These are phyloP conservation scores for Trypanosomatidae sp. DNA, from an alignment of 208 protist species.

Conservation along the genomic window DNA sequence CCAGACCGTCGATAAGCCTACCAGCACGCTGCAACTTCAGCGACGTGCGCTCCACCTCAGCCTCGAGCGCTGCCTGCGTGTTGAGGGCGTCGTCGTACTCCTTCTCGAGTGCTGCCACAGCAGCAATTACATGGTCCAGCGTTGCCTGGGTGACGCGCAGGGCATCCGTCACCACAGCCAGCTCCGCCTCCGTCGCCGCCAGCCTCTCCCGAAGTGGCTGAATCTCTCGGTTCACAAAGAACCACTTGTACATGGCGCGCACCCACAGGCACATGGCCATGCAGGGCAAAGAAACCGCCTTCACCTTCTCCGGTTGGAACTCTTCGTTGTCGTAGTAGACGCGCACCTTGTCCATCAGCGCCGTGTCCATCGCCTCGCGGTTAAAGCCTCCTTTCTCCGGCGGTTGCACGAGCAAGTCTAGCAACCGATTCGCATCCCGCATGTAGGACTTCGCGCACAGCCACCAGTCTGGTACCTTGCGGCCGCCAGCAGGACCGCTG, in stretches of 20 bases:
- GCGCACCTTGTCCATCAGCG: conserved; percentile 94
- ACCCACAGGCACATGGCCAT: conserved; percentile 98
- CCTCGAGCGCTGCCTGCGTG: conserved; percentile 93
- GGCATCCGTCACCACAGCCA: conserved; percentile 86
- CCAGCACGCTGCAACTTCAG: conserved; percentile 95
- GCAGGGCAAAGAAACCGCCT: conserved; percentile 95
- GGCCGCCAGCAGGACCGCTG: conserved; percentile 87
- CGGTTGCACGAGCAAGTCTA: conserved; percentile 91
- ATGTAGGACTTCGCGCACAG: conserved; percentile 94
- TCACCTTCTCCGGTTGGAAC: conserved; percentile 92
- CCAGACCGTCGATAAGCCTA: conserved; percentile 96
- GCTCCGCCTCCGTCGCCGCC: conserved; percentile 84
- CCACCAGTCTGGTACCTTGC: conserved; percentile 97
- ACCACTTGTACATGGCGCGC: conserved; percentile 97
- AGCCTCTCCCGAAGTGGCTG: conserved; percentile 91
- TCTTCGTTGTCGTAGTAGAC: conserved; percentile 93
- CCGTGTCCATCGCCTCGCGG: conserved; percentile 94
- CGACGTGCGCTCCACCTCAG: conserved; percentile 93
- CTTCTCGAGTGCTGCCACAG: conserved; percentile 92
- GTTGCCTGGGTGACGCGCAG: conserved; percentile 89
- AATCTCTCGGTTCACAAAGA: conserved; percentile 96
- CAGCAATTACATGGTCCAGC: conserved; percentile 93
- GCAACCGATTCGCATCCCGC: conserved; percentile 89
- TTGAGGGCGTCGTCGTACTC: conserved; percentile 92
- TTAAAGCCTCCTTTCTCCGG: conserved; percentile 87